Base-by-base conservation (phyloP, 2,329 filamentous ascomycete genomes). In the Botrytis deweyae region DNA sequence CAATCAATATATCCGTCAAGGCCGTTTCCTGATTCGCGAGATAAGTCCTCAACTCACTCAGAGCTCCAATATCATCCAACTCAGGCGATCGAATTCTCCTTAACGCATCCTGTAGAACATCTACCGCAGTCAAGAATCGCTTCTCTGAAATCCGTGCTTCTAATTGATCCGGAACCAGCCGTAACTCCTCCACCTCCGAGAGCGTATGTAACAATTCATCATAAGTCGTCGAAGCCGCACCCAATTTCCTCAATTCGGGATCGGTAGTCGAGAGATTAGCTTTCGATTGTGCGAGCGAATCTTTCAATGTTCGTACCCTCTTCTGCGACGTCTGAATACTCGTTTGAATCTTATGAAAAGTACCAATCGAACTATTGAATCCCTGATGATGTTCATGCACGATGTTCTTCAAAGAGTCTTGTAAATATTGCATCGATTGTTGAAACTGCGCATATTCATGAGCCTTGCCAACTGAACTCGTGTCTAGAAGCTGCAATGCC, bases 381-480 rank as follows among this genome's bases (percentile, higher is more conserved):
- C 96, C 97, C 83, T 99, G 96, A 81, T 99, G 95, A 81, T 99
- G 95, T 84, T 99, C 95, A 82, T 99, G 97, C 40, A 99, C 96
- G 79, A 99, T 97, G 49, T 91, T 90, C 83, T 97, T 98, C 73
- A 99, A 87, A 16, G 95, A 95, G 78, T 92, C 92, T 81, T 99
- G 95, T n/a, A 99, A 88, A 81, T 96, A 93, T 77, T 90, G 87
- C 82, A 98, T 93, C 65, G 93, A 94, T 77, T 92, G 87, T 80
- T 93, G 88, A 82, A 99, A 99, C 78, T 93, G 91, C 75, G 88
- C 88, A 82, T 97, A 95, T 79, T 97, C 93, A 81, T 94, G 91
- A 65, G 95, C 95, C 76, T 96, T 90, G 33, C 96, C 96, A 72
- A 99, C 90, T 8, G 95, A 98, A 85, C 95, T 98, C 69, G 89